Evolutionary conservation across 1,284 basidiomycete species (phyloP).

Genomic region (Tremellales sp.): DNA sequence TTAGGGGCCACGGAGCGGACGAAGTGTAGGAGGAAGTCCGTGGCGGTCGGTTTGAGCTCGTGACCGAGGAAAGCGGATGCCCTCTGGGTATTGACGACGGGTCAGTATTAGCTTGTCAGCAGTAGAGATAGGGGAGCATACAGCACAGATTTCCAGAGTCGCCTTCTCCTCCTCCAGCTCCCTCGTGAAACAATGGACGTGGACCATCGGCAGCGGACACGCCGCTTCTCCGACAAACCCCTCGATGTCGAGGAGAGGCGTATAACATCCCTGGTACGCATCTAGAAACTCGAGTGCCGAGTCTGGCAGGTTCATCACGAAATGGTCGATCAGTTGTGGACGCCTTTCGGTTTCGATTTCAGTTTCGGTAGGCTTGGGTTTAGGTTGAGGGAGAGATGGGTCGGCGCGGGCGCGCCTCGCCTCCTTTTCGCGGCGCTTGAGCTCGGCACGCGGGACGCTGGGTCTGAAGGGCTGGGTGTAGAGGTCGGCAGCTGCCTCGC

Average conservation of each 20-base stretch:
- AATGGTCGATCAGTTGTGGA: slow-evolving; percentile 73
- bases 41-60: slow-evolving; percentile 55
- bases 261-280: slow-evolving; percentile 70
- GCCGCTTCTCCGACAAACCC: slow-evolving; percentile 29
- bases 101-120: background rate
- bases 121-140: slow-evolving; percentile 48
- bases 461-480: slow-evolving; percentile 64
- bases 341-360: too few relatives aligned
- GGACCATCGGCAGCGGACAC: slow-evolving; percentile 82
- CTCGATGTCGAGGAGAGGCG: slow-evolving; percentile 31
- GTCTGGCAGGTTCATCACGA: slow-evolving; percentile 96
- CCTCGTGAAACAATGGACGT: slow-evolving; percentile 95
- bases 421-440: slow-evolving; percentile 25
- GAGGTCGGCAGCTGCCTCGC: slow-evolving; percentile 55
- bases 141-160: slow-evolving; percentile 70
- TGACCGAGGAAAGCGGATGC: slow-evolving; percentile 66
- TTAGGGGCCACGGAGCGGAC: slow-evolving; percentile 93
- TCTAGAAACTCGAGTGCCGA: slow-evolving; percentile 86
- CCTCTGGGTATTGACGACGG: slow-evolving; percentile 54
- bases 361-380: slow-evolving; percentile 24
- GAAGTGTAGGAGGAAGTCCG: slow-evolving; percentile 58
- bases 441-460: slow-evolving; percentile 11
- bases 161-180: slow-evolving; percentile 69
- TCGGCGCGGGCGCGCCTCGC: slow-evolving; percentile 19
- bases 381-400: background rate